Evolutionary conservation across 768 basidiomycete species (phyloP), one percentile per base, ranked within the genome.

Genomic region (Termitomyces sp.): DNA sequence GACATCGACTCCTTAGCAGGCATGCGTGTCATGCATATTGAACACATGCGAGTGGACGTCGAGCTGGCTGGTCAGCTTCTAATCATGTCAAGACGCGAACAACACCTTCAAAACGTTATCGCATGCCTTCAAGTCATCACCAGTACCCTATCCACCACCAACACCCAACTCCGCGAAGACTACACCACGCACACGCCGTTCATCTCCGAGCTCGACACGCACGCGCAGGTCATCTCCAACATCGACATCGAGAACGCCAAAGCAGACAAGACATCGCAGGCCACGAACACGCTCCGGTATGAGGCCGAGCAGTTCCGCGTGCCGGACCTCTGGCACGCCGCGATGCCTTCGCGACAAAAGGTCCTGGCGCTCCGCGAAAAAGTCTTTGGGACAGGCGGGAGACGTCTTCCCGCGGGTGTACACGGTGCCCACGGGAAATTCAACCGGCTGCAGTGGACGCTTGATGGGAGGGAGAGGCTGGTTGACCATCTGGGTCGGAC

Each of bases 1-100:
- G 85, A 85, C 67, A 65, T 85, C 1, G 65, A 71, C 29, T 77
- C 81, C n/a, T 75, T 85, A 60, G 73, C 70, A 38, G 73, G 73
- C 47, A 66, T 78, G 57, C 73, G 73, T 35, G 71, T 85, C 11
- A 68, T 90, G 42, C 77, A 79, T 3, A 59, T 77, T 7, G 86
- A 90, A 54, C 76, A 81, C 63, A 89, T 92, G 87, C 81, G 78
- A 49, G 82, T 89, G 41, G 90, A 92, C 63, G 90, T 91, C 37
- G 89, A 87, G 63, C 75, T 92, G 16, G 86, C 86, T 64, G 88
- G 87, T 4, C 86, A 92, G 65, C 67, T 89, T 46, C 74, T 92
- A 21, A 79, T 87, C 61, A 82, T 90, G 83, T 74, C 73, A 34
- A 74, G 90, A 42, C 78, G 90, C 63, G 85, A 86, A 66, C 74